phyloP scores from a whole-genome alignment of 2,329 filamentous ascomycete genomes.

The Sporothrix brasiliensis region DNA sequence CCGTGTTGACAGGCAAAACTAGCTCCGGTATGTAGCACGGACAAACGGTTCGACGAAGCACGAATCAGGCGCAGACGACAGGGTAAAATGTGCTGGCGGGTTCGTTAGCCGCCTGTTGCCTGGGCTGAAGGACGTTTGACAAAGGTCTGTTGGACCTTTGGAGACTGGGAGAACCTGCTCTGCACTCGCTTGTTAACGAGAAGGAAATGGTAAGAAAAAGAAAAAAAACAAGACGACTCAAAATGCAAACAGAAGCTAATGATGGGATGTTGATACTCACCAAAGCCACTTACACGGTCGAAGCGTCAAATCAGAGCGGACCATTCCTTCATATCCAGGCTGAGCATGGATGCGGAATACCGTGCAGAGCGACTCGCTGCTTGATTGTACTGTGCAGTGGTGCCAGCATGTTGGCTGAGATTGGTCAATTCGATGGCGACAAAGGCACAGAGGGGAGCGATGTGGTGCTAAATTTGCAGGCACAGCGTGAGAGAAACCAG shows the following conservation, averaged over 20 bases:
- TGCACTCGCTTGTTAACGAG: neutral
- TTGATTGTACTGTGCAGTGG: neutral
- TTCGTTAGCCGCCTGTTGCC: conserved; percentile 16
- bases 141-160: neutral
- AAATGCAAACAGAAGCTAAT: neutral
- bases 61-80: neutral
- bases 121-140: neutral
- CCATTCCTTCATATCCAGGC: no score
- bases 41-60: neutral
- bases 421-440: neutral
- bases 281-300: neutral
- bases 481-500: neutral
- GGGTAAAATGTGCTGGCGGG: no score
- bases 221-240: neutral
- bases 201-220: neutral
- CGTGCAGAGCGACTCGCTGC: no score
- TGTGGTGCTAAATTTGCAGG: neutral
- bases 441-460: neutral
- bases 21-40: neutral
- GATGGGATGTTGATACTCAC: no score
- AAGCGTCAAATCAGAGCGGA: neutral
- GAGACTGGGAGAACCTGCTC: conserved; percentile 11
- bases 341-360: no score
- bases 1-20: conserved; percentile 9
- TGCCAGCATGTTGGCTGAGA: neutral